Base-by-base conservation (phyloP, 1,284 basidiomycete genomes). In the Pseudozyma sp. region DNA sequence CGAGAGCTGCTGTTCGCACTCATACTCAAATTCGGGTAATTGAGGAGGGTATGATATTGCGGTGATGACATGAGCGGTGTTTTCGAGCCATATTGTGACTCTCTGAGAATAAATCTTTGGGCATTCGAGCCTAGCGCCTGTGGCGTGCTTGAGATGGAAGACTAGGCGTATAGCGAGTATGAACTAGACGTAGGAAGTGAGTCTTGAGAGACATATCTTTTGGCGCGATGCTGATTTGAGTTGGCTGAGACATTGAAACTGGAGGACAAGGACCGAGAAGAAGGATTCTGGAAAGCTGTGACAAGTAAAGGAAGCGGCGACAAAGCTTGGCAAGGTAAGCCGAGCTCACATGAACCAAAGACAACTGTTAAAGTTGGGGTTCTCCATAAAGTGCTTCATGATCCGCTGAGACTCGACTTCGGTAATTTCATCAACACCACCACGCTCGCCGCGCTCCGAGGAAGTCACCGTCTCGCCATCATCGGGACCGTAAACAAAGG, bases 401-500 rank as follows among this genome's bases (percentile, higher is more conserved):
- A 75, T 53, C 18, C 18, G 36, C 5, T 34, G 36, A 12, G 69
- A 68, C 13, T 78, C 64, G n/a, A 21, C 42, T 39, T 68, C 70
- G 18, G 49, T 52, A 39, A 70, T 50, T 31, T 74, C 55, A 1
- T 19, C n/a, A 31, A 48, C 18, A 1, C 4, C 25, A 0, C 47
- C 52, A n/a, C 56, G 39, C 48, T 44, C 42, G 16, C 59, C 39
- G 16, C 43, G 34, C 43, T 48, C 54, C 0, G 60, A 57, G 11
- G 67, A 70, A 0, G 42, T 58, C 2, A 70, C 64, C 18, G 52
- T 56, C 19, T 39, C 44, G 10, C 65, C 53, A 18, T 68, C 75
- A 34, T 84, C 83, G 52, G 84, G 84, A 31, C 58, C 75, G 59
- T 85, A 86, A 10, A 86, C 79, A 54, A 86, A 80, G 53, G 83